Percentiles rank a stretch among this genome's conserved stretches.
phyloP scores from a whole-genome alignment of 2,329 filamentous ascomycete genomes.

The Neonectria neomacrospora region DNA sequence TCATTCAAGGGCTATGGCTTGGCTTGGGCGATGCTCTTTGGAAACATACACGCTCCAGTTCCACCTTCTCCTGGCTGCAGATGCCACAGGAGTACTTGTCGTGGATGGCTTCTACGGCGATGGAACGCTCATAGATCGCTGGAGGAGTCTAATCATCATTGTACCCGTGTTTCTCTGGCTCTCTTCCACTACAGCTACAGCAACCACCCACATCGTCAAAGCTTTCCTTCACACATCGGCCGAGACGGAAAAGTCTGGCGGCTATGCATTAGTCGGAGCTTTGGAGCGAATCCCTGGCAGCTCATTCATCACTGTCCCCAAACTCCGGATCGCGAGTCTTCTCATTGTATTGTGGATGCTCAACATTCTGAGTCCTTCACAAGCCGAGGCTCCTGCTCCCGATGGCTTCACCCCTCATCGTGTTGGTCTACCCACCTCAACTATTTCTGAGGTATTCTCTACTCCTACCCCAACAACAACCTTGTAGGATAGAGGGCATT shows the following conservation, averaged over 20 bases:
- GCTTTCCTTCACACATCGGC: background rate
- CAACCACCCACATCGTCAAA: background rate
- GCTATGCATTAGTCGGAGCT: background rate
- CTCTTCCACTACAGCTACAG: conserved; percentile 7
- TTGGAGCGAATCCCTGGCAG: background rate
- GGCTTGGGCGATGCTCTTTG: conserved; percentile 65
- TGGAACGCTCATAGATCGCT: conserved; percentile 37
- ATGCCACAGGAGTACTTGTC: conserved; percentile 59
- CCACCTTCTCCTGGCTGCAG: conserved; percentile 70
- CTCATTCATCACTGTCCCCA: background rate
- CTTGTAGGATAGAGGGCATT: background rate
- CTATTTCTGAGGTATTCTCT: background rate
- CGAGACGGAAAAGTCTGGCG: background rate
- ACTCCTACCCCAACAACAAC: background rate
- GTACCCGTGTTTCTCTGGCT: conserved; percentile 36
- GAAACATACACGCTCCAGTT: conserved; percentile 70
- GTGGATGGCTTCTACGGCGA: conserved; percentile 36
- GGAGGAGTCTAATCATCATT: conserved; percentile 41
- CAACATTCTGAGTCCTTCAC: conserved; percentile 11
- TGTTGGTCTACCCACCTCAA: background rate
- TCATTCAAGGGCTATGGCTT: conserved; percentile 57
- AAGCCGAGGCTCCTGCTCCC: background rate
- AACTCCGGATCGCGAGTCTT: background rate
- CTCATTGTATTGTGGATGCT: conserved; percentile 6
- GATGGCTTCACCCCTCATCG: conserved; percentile 10